Base-by-base conservation (phyloP, 2,329 filamentous ascomycete genomes). In the Talaromyces sp. region DNA sequence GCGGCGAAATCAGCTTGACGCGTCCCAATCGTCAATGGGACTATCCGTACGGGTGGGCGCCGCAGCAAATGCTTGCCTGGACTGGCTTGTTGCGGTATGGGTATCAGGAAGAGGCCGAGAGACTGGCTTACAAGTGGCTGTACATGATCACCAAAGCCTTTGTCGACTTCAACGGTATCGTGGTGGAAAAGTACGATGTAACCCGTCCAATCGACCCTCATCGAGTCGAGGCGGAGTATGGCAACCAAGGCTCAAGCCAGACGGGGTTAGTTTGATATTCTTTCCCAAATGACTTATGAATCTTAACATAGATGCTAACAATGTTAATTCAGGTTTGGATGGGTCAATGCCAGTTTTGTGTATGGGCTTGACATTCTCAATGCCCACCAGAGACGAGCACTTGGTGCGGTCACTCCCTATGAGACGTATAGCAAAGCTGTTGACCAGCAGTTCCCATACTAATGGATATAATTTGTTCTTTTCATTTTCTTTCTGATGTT, bases 61-160 rank as follows among this genome's bases (percentile, higher is more conserved):
- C 95, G 34, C 95, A 99, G 81, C 95, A 99, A 80, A 98, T 99
- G 80, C 86, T 99, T 50, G 94, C 95, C 0, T 99, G 95, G 95
- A 93, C 91, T 1, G 95, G 93, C 2, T 81, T 99, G 63, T 85
- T 92, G 70, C 89, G 93, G 18, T 99, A 98, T 73, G 92, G 93
- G 60, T 98, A 96, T 73, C 87, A 89, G 31, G 90, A 94, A 28
- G 93, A 97, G 64, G 92, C 92, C 1, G 90, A 96, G 78, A 84
- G 92, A 36, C 79, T 99, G 66, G 90, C 92, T 0, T 99, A 99
- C 78, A 92, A 95, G 76, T 99, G 95, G 95, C 80, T 97, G 59
- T 96, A 93, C 75, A 98, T 98, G 94, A 92, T 97, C 70, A 97
- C 92, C 62, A 97, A 96, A 78, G 93, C 95, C 0, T 98, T 98